These are phyloP conservation scores for Voacanga thouarsii DNA, from an alignment of 257 asterid species.

Conservation along the genomic window DNA sequence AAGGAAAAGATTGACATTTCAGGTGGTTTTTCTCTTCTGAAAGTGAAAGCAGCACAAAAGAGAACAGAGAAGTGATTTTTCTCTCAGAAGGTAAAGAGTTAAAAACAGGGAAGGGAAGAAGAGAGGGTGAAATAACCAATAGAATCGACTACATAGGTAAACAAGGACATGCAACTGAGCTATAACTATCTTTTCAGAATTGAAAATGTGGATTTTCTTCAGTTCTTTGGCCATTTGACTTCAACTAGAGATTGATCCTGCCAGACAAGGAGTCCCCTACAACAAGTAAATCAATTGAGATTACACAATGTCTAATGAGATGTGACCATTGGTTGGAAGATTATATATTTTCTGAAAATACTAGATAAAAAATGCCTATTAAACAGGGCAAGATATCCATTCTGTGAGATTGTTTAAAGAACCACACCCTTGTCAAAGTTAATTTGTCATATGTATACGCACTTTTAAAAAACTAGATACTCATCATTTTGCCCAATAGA, in stretches of 20 bases:
- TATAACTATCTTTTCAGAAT: background rate
- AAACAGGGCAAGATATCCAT: background rate
- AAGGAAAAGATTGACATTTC: background rate
- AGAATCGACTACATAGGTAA: background rate
- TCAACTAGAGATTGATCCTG: background rate
- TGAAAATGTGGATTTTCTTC: background rate
- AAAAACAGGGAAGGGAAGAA: conserved; percentile 4
- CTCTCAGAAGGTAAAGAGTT: background rate
- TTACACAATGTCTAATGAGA: background rate
- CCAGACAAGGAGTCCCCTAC: background rate
- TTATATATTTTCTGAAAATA: background rate
- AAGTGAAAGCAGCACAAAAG: background rate
- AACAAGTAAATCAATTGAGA: background rate
- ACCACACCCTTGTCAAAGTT: background rate
- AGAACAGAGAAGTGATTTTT: background rate
- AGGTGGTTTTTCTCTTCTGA: background rate
- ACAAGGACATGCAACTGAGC: background rate
- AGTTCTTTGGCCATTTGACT: background rate
- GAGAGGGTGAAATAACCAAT: background rate
- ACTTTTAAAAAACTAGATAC: too few relatives aligned
- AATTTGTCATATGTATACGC: background rate
- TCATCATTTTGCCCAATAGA: too few relatives aligned
- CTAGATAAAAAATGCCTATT: background rate
- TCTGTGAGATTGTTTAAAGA: background rate
- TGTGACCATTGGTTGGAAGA: background rate